Percentiles rank a stretch among this genome's conserved stretches.
Evolutionary conservation across 768 basidiomycete species (phyloP).

Genomic region (Krasilnikovozyma curviuscula): DNA sequence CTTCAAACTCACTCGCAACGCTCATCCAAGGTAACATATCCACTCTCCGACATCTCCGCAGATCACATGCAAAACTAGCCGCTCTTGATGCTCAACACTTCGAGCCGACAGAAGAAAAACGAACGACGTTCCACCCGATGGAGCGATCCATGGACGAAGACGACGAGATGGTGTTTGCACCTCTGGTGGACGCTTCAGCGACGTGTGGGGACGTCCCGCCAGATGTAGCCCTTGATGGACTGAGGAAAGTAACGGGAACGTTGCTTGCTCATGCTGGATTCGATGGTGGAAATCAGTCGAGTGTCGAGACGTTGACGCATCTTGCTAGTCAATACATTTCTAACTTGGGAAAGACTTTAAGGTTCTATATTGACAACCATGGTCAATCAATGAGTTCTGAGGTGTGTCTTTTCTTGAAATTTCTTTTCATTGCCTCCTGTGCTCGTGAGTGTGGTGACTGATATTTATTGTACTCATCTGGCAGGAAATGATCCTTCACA

Average conservation of each 20-base stretch:
- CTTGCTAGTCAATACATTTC: slow-evolving; percentile 61
- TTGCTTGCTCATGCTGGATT: slow-evolving; percentile 77
- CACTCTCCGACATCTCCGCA: slow-evolving; percentile 50
- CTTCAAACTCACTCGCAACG: slow-evolving; percentile 35
- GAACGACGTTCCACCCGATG: neutral
- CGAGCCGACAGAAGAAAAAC: neutral
- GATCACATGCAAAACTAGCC: slow-evolving; percentile 51
- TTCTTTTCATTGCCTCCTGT: neutral
- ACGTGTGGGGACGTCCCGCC: neutral
- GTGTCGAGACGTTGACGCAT: slow-evolving; percentile 56
- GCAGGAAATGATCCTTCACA: slow-evolving; percentile 87
- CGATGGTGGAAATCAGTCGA: slow-evolving; percentile 61
- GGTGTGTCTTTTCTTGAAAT: slow-evolving; percentile 33
- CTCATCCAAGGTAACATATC: slow-evolving; percentile 60
- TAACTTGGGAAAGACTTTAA: slow-evolving; percentile 72
- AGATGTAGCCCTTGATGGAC: slow-evolving; percentile 4
- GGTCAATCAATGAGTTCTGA: slow-evolving; percentile 61
- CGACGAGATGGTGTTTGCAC: neutral
- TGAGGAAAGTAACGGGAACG: slow-evolving; percentile 19
- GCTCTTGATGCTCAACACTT: slow-evolving; percentile 30
- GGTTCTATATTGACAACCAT: slow-evolving; percentile 63
- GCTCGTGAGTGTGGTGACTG: neutral
- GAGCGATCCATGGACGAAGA: slow-evolving; percentile 1
- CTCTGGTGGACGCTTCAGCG: neutral
- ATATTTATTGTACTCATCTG: neutral